Evolutionary conservation across 2,329 filamentous ascomycete species (phyloP), one percentile per base, ranked within the genome.

Genomic region (Chrysosporium queenslandicum): DNA sequence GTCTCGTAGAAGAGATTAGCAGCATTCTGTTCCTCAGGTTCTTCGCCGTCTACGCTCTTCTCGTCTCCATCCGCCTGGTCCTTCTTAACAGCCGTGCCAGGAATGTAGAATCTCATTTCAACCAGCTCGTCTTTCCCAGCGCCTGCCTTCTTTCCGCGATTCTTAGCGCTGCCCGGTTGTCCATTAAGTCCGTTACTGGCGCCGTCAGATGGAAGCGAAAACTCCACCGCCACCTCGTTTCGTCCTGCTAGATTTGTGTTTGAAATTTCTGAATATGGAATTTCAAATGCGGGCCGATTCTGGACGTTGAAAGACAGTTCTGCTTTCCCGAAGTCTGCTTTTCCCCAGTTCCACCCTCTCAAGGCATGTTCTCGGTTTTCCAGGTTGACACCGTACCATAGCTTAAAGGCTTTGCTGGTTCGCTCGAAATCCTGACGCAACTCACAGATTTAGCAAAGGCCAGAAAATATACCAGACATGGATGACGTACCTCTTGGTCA

Each of bases 341-440:
- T 98, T 63, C 92, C 92, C 94, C 92, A 98, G 69, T 98, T 98
- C 92, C 92, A 98, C 53, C 92, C 92, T 61, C 92, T 83, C 54
- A 98, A 75, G 21, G 92, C 89, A 69, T 97, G 92, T 71, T 98
- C 92, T 69, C 87, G 88, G 68, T 81, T 87, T 68, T 97, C 90
- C 54, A 98, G 79, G 63, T 83, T 89, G 63, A 92, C 85, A 72
- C 88, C 92, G 72, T 97, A 98, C 87, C 91, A 97, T 64, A 91
- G 87, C 74, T 96, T 97, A 78, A 98, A 96, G 60, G 92, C 81
- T 68, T 95, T 96, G 71, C 76, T 79, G 12, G 96, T 75, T 52
- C 92, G 87, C 60, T 98, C 92, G 61, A 88, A 87, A 68, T 98
- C 91, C 78, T 87, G 18, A n/a, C n/a, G 16, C 18, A 45, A 39